These are phyloP conservation scores for Rhizopogon sp. DNA, from an alignment of 768 basidiomycete species.

Conservation along the genomic window DNA sequence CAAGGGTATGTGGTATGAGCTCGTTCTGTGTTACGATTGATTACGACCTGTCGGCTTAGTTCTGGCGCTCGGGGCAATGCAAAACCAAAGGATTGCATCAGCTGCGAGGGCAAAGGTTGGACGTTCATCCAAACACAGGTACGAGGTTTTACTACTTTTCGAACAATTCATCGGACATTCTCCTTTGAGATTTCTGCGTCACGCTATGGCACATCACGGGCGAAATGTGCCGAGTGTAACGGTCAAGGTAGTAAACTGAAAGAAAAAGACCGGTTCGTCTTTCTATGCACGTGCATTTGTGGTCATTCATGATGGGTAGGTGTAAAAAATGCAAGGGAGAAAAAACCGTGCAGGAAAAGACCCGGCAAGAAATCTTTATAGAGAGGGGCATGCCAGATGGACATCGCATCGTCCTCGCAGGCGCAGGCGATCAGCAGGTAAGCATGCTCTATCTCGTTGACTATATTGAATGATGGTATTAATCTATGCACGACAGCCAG, in stretches of 20 bases:
- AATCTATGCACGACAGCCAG: slow-evolving; percentile 50
- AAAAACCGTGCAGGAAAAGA: slow-evolving; percentile 82
- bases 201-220: slow-evolving; percentile 46
- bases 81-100: slow-evolving; percentile 79
- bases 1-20: slow-evolving; percentile 53
- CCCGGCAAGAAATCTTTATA: slow-evolving; percentile 79
- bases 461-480: neutral
- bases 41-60: slow-evolving; percentile 32
- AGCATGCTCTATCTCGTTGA: slow-evolving; percentile 3
- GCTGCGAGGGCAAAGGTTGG: slow-evolving; percentile 84
- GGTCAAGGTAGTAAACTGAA: slow-evolving; percentile 67
- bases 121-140: slow-evolving; percentile 55
- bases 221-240: slow-evolving; percentile 62
- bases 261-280: slow-evolving; percentile 74
- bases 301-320: slow-evolving; percentile 34
- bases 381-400: slow-evolving; percentile 84
- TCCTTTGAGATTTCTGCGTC: slow-evolving; percentile 36
- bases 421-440: slow-evolving; percentile 90
- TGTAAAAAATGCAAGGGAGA: slow-evolving; percentile 96
- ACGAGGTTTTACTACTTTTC: neutral
- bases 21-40: slow-evolving; percentile 5
- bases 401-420: slow-evolving; percentile 82
- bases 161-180: neutral
- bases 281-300: neutral
- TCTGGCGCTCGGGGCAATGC: slow-evolving; percentile 78